phyloP scores from a whole-genome alignment of 2,329 filamentous ascomycete genomes.

The Graphilbum ipis-grandicollis region DNA sequence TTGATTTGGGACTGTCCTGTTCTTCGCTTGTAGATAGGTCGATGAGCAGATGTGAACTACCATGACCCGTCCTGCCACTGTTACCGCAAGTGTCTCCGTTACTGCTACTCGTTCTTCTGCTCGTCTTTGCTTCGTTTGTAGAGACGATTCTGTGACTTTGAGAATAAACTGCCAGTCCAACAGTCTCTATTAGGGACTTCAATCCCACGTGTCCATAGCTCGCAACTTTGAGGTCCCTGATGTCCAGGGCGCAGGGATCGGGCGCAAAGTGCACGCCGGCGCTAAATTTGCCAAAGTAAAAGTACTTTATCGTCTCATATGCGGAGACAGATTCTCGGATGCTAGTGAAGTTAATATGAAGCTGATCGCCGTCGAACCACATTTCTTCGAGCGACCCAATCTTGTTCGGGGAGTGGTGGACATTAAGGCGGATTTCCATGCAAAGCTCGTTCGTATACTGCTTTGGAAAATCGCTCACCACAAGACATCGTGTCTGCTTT shows the following conservation, averaged over 20 bases:
- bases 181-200: conserved; percentile 5
- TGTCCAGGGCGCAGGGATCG: conserved; percentile 4
- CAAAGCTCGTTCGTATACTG: conserved; percentile 5
- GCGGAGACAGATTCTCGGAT: conserved; percentile 6
- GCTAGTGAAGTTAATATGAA: conserved; percentile 8
- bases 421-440: conserved; percentile 4
- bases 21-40: too few species aligned
- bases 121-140: not conserved
- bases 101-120: not conserved
- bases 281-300: conserved; percentile 6
- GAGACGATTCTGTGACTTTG: not conserved
- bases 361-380: conserved; percentile 5
- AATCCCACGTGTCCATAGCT: conserved; percentile 5
- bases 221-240: not conserved
- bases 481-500: conserved; percentile 5
- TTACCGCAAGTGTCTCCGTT: too few species aligned
- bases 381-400: conserved; percentile 6
- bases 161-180: conserved; percentile 6
- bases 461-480: conserved; percentile 5
- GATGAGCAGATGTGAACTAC: too few species aligned
- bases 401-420: not conserved
- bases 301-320: conserved; percentile 1
- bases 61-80: too few species aligned
- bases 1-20: too few species aligned
- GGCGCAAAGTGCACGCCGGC: not conserved